A percentile compares a stretch with the other conserved stretches of the same genome.
These are phyloP conservation scores for Emericellopsis atlantica DNA, from an alignment of 2,329 filamentous ascomycete genomes.

Conservation along the genomic window DNA sequence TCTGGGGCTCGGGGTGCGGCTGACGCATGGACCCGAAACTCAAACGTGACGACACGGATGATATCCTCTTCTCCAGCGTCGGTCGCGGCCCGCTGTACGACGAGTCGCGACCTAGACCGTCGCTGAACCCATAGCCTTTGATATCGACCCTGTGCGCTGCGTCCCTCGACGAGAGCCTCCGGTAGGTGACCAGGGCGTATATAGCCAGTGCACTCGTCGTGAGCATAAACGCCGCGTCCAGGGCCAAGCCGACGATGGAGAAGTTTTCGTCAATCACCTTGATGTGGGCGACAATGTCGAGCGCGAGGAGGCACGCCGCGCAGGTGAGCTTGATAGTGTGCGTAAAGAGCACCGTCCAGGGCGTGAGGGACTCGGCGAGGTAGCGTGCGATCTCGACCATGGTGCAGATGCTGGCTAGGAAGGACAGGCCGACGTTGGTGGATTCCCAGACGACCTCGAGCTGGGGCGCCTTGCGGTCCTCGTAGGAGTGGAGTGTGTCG, in stretches of 20 bases:
- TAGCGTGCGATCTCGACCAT: constrained; percentile 32
- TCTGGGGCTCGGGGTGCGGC: constrained; percentile 1
- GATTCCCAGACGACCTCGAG: constrained; percentile 44
- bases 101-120: constrained; percentile 14
- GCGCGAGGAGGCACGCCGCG: constrained; percentile 29
- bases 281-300: constrained; percentile 39
- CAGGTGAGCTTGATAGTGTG: constrained; percentile 36
- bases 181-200: constrained; percentile 34
- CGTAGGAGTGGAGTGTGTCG: constrained; percentile 27
- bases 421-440: constrained; percentile 36
- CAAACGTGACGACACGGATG: constrained; percentile 12
- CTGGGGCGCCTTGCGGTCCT: constrained; percentile 23
- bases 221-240: constrained; percentile 35
- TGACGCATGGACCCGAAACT: constrained; percentile 16
- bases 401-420: constrained; percentile 31
- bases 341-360: constrained; percentile 38
- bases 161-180: constrained; percentile 32
- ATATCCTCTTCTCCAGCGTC: constrained; percentile 14
- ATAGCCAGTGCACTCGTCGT: constrained; percentile 27
- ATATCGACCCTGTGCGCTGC: constrained; percentile 35
- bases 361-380: constrained; percentile 36
- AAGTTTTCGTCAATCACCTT: constrained; percentile 30
- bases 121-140: constrained; percentile 33
- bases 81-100: constrained; percentile 10
- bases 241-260: constrained; percentile 31